phyloP scores from a whole-genome alignment of 202 grass and related monocot genomes.

The Zizania palustris region DNA sequence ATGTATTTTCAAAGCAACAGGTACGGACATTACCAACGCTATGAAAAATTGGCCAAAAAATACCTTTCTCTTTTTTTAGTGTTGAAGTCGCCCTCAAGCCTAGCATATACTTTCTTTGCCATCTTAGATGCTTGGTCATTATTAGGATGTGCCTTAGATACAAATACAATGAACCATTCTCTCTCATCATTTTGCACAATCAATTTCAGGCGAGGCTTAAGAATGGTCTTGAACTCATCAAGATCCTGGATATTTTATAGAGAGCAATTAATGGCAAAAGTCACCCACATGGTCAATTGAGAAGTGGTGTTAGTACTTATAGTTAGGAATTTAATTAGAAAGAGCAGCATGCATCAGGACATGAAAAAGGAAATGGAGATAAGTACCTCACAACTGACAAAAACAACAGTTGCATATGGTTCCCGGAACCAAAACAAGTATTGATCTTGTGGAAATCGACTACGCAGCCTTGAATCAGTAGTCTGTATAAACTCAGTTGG shows the following conservation, averaged over 20 bases:
- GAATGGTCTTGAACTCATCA: constrained; percentile 96
- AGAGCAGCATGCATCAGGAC: constrained; percentile 27
- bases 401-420: constrained; percentile 87
- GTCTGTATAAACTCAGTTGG: constrained; percentile 91
- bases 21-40: constrained; percentile 18
- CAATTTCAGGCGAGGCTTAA: constrained; percentile 96
- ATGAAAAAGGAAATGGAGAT: neutral
- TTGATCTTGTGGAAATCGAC: constrained; percentile 93
- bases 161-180: constrained; percentile 98
- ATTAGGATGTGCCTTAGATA: constrained; percentile 86
- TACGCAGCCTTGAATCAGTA: constrained; percentile 90
- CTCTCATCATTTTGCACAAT: constrained; percentile 98
- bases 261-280: constrained; percentile 5
- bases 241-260: constrained; percentile 70
- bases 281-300: constrained; percentile 38
- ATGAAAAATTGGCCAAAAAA: neutral
- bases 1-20: neutral
- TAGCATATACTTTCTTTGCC: constrained; percentile 93
- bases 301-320: constrained; percentile 10
- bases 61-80: constrained; percentile 99
- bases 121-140: constrained; percentile 95
- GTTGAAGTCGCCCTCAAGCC: constrained; percentile 95
- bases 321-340: constrained; percentile 28
- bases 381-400: constrained; percentile 92
- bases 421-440: constrained; percentile 96